Evolutionary conservation across 768 basidiomycete genomes (phyloP), one percentile per base, ranked within the genome.

Genomic region (Macrocybe gigantea): DNA sequence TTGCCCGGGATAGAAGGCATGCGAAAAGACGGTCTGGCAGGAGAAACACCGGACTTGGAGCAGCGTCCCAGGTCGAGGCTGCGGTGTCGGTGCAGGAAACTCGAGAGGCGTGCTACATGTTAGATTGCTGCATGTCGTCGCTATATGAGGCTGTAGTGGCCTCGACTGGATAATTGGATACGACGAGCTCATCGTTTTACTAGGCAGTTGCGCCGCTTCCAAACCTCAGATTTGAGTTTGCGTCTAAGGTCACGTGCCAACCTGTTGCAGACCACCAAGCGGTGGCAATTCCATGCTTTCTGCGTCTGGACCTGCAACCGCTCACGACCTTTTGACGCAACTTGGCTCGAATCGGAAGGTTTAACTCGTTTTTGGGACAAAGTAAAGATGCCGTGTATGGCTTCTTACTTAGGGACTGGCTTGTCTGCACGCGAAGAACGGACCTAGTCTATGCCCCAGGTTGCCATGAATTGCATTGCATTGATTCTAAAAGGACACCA

Each of bases 31-130:
- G 2, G 70, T 61, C 46, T 75, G 70, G 64, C 91, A 94, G 39
- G 72, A 68, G 60, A 74, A 87, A 63, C 91, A 94, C 49, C 78
- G 78, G 48, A 93, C 65, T 50, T 75, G 75, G 7, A 92, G 77
- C 5, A 83, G 56, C 0, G 80, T 75, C 36, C 79, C 72, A 13
- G 76, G 65, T 12, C 74, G 64, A n/a, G 82, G 83, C 9, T 65
- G 60, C 0, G 84, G 78, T 0, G 61, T 67, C 0, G 86, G 89
- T 4, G 83, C 72, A 0, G 81, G 76, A 54, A 89, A 91, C 60
- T 91, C 88, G 12, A 91, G 65, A 1, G 66, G 64, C 2, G 66
- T 52, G 12, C 65, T 69, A 59, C 88, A 91, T 40, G 66, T 57
- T 6, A 71, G 11, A 48, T 66, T 68, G 11, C 68, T 67, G 60